These are phyloP conservation scores for Cutaneotrichosporon sp. DNA, from an alignment of 1,284 basidiomycete genomes.

Conservation along the genomic window DNA sequence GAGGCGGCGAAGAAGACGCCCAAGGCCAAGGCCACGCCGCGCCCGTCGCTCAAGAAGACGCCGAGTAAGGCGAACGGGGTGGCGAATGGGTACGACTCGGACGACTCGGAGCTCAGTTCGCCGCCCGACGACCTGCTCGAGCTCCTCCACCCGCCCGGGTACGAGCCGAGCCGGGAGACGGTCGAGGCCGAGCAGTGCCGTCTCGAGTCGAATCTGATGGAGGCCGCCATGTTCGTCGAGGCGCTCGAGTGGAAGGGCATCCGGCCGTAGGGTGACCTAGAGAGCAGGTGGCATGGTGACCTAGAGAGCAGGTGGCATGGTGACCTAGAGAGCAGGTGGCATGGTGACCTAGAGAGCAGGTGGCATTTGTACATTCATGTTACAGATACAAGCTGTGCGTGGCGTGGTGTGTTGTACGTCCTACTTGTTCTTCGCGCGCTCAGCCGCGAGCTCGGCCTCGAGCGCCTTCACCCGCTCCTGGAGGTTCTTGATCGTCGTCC, in stretches of 20 bases:
- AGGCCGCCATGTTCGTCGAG: slow-evolving; percentile 36
- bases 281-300: too few relatives aligned
- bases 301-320: too few relatives aligned
- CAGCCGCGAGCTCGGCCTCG: slow-evolving; percentile 18
- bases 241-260: slow-evolving; percentile 43
- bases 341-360: neutral
- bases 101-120: slow-evolving; percentile 26
- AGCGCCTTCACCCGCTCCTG: slow-evolving; percentile 34
- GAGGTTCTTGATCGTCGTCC: slow-evolving; percentile 37
- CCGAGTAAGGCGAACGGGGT: neutral
- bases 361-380: neutral
- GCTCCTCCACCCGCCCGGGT: slow-evolving; percentile 28
- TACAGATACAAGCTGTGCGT: neutral
- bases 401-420: neutral
- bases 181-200: slow-evolving; percentile 16
- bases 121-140: slow-evolving; percentile 24
- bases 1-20: slow-evolving; percentile 10
- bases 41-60: slow-evolving; percentile 9
- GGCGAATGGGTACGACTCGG: slow-evolving; percentile 12
- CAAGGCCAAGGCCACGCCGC: slow-evolving; percentile 13
- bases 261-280: neutral
- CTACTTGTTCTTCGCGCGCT: slow-evolving; percentile 2
- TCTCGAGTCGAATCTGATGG: slow-evolving; percentile 12
- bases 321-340: neutral
- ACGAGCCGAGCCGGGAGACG: slow-evolving; percentile 10